phyloP scores from a whole-genome alignment of 805 yeast species.

The Yarrowia bubula region DNA sequence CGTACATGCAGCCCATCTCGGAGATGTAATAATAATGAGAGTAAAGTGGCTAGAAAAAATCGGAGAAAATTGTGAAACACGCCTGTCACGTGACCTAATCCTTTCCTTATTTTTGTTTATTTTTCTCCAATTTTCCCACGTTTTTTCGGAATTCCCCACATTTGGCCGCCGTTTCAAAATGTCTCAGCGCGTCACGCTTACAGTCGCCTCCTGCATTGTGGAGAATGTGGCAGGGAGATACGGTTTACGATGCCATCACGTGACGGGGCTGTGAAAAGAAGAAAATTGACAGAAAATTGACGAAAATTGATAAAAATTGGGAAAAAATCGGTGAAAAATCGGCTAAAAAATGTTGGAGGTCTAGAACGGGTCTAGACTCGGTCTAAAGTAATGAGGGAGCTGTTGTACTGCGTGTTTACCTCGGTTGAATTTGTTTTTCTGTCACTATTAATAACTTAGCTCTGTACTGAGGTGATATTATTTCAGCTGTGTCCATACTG shows the following conservation, averaged over 20 bases:
- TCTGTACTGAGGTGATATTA: not conserved
- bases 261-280: not conserved
- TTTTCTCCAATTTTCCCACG: not conserved
- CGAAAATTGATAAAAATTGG: no score
- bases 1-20: conserved; percentile 18
- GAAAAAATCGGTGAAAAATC: no score
- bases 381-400: no score
- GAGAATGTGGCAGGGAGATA: conserved; percentile 12
- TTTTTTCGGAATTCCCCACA: not conserved
- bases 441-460: no score
- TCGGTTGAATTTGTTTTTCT: no score
- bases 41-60: not conserved
- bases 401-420: no score
- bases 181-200: conserved; percentile 21
- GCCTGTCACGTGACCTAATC: not conserved
- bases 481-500: not conserved
- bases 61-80: not conserved
- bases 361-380: no score
- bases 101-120: not conserved
- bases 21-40: not conserved
- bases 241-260: not conserved
- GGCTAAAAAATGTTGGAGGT: no score
- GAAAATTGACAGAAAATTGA: no score
- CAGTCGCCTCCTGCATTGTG: conserved; percentile 23
- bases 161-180: conserved; percentile 8